phyloP scores from a whole-genome alignment of 2,329 filamentous ascomycete genomes.

The Didymella arachidicola region DNA sequence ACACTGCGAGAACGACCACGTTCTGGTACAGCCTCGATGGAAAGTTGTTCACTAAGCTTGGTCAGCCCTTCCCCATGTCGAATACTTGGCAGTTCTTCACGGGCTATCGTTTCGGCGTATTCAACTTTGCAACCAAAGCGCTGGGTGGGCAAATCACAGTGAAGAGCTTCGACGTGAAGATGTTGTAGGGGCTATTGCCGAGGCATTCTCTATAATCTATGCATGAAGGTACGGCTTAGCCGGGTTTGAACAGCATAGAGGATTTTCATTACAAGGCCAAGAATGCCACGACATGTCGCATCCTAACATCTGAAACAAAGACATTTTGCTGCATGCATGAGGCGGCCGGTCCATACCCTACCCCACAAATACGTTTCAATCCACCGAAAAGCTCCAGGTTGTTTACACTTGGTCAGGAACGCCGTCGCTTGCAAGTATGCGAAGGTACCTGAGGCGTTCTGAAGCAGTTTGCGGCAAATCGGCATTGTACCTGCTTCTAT shows the following conservation, averaged over 20 bases:
- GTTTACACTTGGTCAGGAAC: neutral
- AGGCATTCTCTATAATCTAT: neutral
- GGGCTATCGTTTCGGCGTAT: constrained; percentile 51
- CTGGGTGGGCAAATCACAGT: constrained; percentile 45
- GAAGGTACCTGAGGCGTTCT: constrained; percentile 12
- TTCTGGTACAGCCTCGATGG: constrained; percentile 53
- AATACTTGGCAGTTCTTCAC: constrained; percentile 52
- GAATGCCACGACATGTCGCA: constrained; percentile 1
- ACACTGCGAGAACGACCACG: constrained; percentile 32
- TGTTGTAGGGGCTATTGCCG: neutral
- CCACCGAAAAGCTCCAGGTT: neutral
- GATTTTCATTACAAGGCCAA: neutral
- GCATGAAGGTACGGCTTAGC: neutral
- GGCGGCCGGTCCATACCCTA: neutral
- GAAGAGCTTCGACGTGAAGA: constrained; percentile 26
- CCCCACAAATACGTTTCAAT: constrained; percentile 2
- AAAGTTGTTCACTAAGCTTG: constrained; percentile 41
- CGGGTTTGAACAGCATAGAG: neutral
- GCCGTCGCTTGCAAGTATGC: constrained; percentile 3
- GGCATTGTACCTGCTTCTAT: neutral
- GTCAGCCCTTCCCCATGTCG: constrained; percentile 42
- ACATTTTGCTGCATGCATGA: constrained; percentile 1
- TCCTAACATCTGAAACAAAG: no score
- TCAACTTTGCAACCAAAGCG: constrained; percentile 49
- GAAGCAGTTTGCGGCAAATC: constrained; percentile 3